Base-by-base conservation (phyloP, 2,329 filamentous ascomycete species). In the Bipolaris oryzae region DNA sequence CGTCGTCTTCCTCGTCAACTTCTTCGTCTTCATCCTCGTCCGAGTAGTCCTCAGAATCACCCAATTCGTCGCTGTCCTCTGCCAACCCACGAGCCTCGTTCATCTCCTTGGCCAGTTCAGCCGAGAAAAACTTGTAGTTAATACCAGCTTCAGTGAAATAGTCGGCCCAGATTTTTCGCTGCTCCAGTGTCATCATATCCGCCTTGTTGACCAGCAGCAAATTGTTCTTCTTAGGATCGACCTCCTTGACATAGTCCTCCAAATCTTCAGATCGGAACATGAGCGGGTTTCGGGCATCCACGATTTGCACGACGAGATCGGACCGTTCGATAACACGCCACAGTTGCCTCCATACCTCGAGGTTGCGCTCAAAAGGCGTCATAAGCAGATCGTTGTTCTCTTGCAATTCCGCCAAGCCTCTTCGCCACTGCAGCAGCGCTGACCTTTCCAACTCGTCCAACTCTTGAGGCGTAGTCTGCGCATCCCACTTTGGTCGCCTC, bases 241-340 rank as follows among this genome's bases (percentile, higher is more conserved):
- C 89, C 67, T 96, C 92, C 78, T 96, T 96, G 69, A 99, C 95
- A 67, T 99, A 99, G 64, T 82, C 84, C 73, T 98, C 95, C 59
- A 99, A 79, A 80, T 99, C 95, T 67, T 96, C 94, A 5, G 90
- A 96, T 55, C 96, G 87, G 80, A 98, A 99, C 66, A 98, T 84
- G 16, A 99, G 81, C 2, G 95, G 95, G 76, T 97, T 97, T 71
- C 95, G 85, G 7, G 96, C 95, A 79, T 99, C 95, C 51, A 99
- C 95, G 80, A 99, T 99, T 81, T 99, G 95, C 34, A 99, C 95
- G 3, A 99, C 86, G 38, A 99, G 80, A 76, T 99, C 95, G 15
- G 92, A 97, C 59, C 95, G 85, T 81, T 99, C 95, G 69, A 99
- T 97, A 56, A 99, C 95, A 79, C 95, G 87, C 95, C 95, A 99